Base-by-base conservation (phyloP, 225 moss, liverwort and hornwort genomes). In the Bryoerythrophyllum caledonicum region DNA sequence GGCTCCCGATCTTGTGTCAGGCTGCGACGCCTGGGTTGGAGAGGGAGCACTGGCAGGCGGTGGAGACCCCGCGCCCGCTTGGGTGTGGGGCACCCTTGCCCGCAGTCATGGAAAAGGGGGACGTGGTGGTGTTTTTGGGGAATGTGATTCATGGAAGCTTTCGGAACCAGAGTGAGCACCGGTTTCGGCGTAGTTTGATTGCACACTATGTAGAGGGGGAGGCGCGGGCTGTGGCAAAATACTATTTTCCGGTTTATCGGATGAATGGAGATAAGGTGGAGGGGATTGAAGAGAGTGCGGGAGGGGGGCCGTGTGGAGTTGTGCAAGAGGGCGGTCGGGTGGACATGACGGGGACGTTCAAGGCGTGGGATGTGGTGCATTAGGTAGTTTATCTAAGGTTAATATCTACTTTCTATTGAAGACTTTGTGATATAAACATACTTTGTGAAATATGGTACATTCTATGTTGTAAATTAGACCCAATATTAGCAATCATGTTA, bases 121-220 rank as follows among this genome's bases (percentile, higher is more conserved):
- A 86, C 6, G 77, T 86, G 1, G 34, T 86, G 48, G 66, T 86
- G 38, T 86, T 86, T 13, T 71, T 80, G 7, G 86, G 86, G 6
- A 67, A 38, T 6, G 82, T 86, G 41, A 80, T 86, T 63, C 86
- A 86, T 8, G 86, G 86, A 0, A 80, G 80, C 21, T 86, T 77
- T 1, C 66, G 59, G 67, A 86, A 86, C 8, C 49, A 63, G 11
- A 80, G 71, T 16, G 57, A 71, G 27, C 28, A 15, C 0, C 61
- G 86, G 17, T 86, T 86, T 15, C 82, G 86, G 5, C 54, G 86
- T 19, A n/a, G 80, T 16, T 0, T 86, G 51, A 63, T 86, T 43
- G 82, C 66, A n/a, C 86, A 86, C n/a, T 86, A 82, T 34, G 27
- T 83, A 0, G 74, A 49, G 4, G 82, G 82, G 0, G 80, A 86